Evolutionary conservation across 1,139 yeast genomes (phyloP), one percentile per base, ranked within the genome.

Genomic region (Pneumocystis oryctolagi): DNA sequence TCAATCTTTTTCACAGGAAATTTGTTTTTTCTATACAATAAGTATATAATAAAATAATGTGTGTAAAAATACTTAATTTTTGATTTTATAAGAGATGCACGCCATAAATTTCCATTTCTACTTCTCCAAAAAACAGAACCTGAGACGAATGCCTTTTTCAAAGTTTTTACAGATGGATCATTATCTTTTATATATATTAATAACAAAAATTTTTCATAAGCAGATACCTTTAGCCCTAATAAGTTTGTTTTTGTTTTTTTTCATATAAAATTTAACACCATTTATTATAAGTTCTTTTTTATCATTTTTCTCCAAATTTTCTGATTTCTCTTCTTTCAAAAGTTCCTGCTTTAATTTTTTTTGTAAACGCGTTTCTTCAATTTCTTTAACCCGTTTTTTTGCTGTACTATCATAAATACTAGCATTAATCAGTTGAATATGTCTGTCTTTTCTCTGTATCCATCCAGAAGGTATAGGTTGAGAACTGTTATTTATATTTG

Each of bases 201-300:
- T 39, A 35, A 35, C 8, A 3, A 35, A 39, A 18, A 20, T 20
- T 9, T 12, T 9, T 8, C 5, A 39, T 20, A 20, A 39, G 30
- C 20, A 18, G 8, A 57, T 14, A 57, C 59, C 59, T 57, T 30
- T 25, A 25, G 42, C n/a, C 14, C 59, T 35, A 57, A 57, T 35
- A 20, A 30, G 42, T 57, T 57, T 57, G 18, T 39, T 63, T 39
- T 59, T 66, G 31, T 65, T 64, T 28, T 65, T 60, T 20, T 65
- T 63, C n/a, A 63, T 18, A 14, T 63, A 60, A 61, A 63, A 60
- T 20, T 61, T 57, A 56, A 64, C 62, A 2, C 65, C 65, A 32
- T 64, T 60, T 8, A 47, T 37, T 31, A 62, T 62, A 20, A 65
- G 64, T 20, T 63, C 65, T 28, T 63, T 58, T 18, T 61, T 30